Conservation (phyloP, 139 green algal species). For the Auxenochlorella protothecoides region DNA sequence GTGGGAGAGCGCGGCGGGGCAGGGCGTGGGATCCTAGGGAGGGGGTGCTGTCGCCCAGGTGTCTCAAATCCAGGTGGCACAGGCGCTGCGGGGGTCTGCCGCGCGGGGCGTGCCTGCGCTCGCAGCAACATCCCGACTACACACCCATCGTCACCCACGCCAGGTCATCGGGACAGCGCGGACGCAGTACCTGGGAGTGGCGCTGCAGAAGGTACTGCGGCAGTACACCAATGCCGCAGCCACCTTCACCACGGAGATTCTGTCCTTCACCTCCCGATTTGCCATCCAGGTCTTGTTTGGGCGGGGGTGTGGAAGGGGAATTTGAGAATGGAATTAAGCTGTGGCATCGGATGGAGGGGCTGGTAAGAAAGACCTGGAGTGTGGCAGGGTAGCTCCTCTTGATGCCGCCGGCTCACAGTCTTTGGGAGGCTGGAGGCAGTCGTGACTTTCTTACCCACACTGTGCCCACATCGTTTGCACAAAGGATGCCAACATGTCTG, state of each 20-base stretch:
- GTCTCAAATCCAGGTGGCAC: too few relatives aligned
- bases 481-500: too few relatives aligned
- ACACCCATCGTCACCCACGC: slow-evolving; percentile 39
- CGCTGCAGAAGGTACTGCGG: slow-evolving; percentile 64
- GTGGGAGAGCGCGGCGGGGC: neutral
- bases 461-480: too few relatives aligned
- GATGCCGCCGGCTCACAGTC: neutral
- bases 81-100: neutral
- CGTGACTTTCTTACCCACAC: too few relatives aligned
- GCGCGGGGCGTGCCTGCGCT: neutral
- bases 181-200: slow-evolving; percentile 50
- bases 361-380: too few relatives aligned
- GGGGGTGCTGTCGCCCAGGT: slow-evolving; percentile 3
- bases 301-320: too few relatives aligned
- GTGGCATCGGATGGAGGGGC: too few relatives aligned
- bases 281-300: slow-evolving; percentile 53
- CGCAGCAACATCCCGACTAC: neutral
- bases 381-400: too few relatives aligned
- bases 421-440: too few relatives aligned
- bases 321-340: too few relatives aligned
- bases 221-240: slow-evolving; percentile 80
- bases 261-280: slow-evolving; percentile 71
- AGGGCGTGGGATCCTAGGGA: neutral
- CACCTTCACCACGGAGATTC: slow-evolving; percentile 51
- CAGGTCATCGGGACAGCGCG: slow-evolving; percentile 30